A percentile compares a stretch with the other conserved stretches of the same genome.
These are phyloP conservation scores for Parathielavia appendiculata DNA, from an alignment of 495 filamentous ascomycete species.

Conservation along the genomic window DNA sequence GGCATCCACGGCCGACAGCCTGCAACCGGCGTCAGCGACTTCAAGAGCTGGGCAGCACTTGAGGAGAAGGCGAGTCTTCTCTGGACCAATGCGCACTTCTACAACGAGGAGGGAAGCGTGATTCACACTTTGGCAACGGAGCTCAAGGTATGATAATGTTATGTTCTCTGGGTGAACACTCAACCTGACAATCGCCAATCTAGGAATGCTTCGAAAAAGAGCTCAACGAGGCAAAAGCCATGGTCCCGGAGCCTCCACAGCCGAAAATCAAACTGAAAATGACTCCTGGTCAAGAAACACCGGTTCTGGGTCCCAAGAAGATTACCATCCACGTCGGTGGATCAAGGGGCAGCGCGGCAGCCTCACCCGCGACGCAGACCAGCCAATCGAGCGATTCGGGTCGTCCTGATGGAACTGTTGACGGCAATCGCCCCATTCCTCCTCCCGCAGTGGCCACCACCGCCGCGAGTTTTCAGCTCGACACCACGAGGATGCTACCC, in stretches of 20 bases:
- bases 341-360: constrained; percentile 44
- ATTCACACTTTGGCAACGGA: constrained; percentile 66
- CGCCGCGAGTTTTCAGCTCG: constrained; percentile 31
- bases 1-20: constrained; percentile 61
- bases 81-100: constrained; percentile 79
- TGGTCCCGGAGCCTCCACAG: constrained; percentile 58
- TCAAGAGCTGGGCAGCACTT: constrained; percentile 74
- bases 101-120: constrained; percentile 83
- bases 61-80: constrained; percentile 71
- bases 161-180: neutral
- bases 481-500: constrained; percentile 43
- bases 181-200: neutral
- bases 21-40: constrained; percentile 60
- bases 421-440: constrained; percentile 24
- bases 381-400: constrained; percentile 36
- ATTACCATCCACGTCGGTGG: constrained; percentile 53
- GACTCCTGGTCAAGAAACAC: constrained; percentile 34
- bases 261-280: constrained; percentile 76
- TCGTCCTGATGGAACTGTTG: constrained; percentile 26
- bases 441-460: constrained; percentile 23
- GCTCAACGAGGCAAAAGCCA: constrained; percentile 62
- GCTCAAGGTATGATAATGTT: constrained; percentile 56
- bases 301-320: constrained; percentile 39
- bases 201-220: constrained; percentile 61
- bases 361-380: constrained; percentile 51